These are phyloP conservation scores for Brassica nigra DNA, from an alignment of 345 rosid genomes.

Conservation along the genomic window DNA sequence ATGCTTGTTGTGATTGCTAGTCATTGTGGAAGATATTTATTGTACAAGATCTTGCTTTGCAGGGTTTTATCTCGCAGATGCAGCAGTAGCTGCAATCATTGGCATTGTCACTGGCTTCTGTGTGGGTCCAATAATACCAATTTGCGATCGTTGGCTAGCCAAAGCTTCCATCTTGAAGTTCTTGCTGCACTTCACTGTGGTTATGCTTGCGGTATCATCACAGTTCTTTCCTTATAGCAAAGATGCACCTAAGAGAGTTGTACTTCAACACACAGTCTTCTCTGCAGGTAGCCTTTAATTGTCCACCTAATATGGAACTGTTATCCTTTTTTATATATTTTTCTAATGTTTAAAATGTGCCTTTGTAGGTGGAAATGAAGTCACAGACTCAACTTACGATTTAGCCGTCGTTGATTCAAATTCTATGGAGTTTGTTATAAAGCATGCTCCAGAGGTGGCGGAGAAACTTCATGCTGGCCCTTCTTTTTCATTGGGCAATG, in stretches of 20 bases:
- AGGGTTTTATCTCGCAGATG: conserved; percentile 79
- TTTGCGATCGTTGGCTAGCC: conserved; percentile 78
- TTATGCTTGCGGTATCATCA: conserved; percentile 79
- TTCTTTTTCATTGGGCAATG: conserved; percentile 52
- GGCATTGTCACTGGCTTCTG: conserved; percentile 81
- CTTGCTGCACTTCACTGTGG: conserved; percentile 65
- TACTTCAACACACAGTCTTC: conserved; percentile 75
- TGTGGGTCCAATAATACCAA: conserved; percentile 78
- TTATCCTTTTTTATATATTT: background rate
- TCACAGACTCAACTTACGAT: conserved; percentile 68
- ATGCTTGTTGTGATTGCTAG: background rate
- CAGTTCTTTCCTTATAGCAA: conserved; percentile 91
- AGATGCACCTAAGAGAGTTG: conserved; percentile 85
- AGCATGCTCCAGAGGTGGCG: conserved; percentile 70
- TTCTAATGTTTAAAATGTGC: background rate
- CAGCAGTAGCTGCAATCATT: conserved; percentile 64
- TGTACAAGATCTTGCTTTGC: conserved; percentile 40
- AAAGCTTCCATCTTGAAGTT: conserved; percentile 69
- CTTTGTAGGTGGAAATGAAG: conserved; percentile 59
- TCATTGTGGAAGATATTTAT: background rate
- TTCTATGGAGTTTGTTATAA: conserved; percentile 66
- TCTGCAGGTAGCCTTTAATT: conserved; percentile 59
- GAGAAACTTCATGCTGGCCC: conserved; percentile 54
- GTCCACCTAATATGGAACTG: background rate
- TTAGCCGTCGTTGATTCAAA: conserved; percentile 83